Evolutionary conservation across 1,284 basidiomycete genomes (phyloP).

Genomic region (Boletus semigastroideus): DNA sequence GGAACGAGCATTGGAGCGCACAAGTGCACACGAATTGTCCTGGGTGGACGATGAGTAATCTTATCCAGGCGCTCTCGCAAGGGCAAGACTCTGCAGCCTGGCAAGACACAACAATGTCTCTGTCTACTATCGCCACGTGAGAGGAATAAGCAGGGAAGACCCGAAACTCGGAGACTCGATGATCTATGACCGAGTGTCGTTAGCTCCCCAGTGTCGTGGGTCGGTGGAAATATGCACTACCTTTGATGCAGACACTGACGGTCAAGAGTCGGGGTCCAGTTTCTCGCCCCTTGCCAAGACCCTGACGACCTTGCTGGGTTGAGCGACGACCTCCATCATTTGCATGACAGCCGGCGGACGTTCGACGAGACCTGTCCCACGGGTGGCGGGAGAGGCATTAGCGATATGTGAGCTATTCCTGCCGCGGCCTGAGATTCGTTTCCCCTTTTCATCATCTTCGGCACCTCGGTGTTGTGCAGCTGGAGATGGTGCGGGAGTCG

Average conservation of each 20-base stretch:
- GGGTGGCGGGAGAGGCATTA: constrained; percentile 17
- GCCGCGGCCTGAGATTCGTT: constrained; percentile 31
- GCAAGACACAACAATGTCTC: constrained; percentile 22
- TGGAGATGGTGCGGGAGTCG: constrained; percentile 33
- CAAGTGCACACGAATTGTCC: constrained; percentile 29
- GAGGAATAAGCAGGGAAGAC: constrained; percentile 21
- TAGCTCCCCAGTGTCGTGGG: background rate
- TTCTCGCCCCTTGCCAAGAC: constrained; percentile 80
- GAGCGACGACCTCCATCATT: constrained; percentile 72
- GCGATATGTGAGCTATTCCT: constrained; percentile 29
- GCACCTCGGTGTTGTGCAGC: constrained; percentile 23
- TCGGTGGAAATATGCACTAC: background rate
- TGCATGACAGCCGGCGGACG: constrained; percentile 69
- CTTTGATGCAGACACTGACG: constrained; percentile 9
- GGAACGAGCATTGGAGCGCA: constrained; percentile 18
- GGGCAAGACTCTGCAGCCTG: constrained; percentile 25
- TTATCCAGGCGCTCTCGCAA: constrained; percentile 19
- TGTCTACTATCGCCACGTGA: constrained; percentile 22
- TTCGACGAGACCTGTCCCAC: constrained; percentile 52
- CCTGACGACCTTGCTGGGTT: constrained; percentile 68
- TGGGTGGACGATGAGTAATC: constrained; percentile 22
- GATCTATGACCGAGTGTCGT: constrained; percentile 11
- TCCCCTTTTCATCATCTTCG: constrained; percentile 36
- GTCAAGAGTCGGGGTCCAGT: constrained; percentile 48
- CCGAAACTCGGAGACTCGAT: constrained; percentile 16